These are phyloP conservation scores for Amphichorda felina DNA, from an alignment of 2,329 filamentous ascomycete species.

Conservation along the genomic window DNA sequence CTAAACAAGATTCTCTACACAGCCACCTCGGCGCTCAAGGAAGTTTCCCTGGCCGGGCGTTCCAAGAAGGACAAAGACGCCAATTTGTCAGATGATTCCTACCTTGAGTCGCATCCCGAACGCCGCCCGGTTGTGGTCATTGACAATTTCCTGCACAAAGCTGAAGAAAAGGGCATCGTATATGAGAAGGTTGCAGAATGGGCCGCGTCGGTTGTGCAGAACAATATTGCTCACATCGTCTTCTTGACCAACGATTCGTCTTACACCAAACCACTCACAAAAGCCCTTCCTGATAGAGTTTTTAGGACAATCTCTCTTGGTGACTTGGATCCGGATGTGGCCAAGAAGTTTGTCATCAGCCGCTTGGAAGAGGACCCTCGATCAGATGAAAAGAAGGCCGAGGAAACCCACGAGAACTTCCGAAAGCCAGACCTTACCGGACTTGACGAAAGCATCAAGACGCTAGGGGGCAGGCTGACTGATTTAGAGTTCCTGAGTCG, in stretches of 20 bases:
- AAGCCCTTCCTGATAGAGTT: constrained; percentile 79
- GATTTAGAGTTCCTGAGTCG: constrained; percentile 92
- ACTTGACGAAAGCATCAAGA: constrained; percentile 69
- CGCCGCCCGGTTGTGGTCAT: constrained; percentile 73
- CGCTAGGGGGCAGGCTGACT: constrained; percentile 82
- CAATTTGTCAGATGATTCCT: constrained; percentile 69
- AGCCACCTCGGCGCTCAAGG: constrained; percentile 65
- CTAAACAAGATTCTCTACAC: constrained; percentile 83
- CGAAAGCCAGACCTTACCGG: constrained; percentile 43
- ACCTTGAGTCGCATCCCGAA: constrained; percentile 81
- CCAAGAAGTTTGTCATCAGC: constrained; percentile 80
- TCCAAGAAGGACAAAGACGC: constrained; percentile 64
- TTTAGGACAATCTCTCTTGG: constrained; percentile 79
- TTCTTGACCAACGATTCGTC: constrained; percentile 86
- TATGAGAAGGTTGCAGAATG: constrained; percentile 80
- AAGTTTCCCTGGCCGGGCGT: constrained; percentile 59
- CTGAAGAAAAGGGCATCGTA: constrained; percentile 48
- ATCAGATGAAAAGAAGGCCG: constrained; percentile 13
- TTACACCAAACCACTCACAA: constrained; percentile 77
- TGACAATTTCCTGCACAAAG: constrained; percentile 83
- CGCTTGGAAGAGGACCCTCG: constrained; percentile 45
- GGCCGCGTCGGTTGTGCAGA: constrained; percentile 74
- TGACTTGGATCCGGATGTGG: constrained; percentile 76
- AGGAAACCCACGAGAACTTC: constrained; percentile 12
- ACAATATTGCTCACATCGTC: constrained; percentile 86